Percentiles rank a stretch among this genome's conserved stretches.
These are phyloP conservation scores for Sphaerobolus stellatus DNA, from an alignment of 1,284 basidiomycete species.

Conservation along the genomic window DNA sequence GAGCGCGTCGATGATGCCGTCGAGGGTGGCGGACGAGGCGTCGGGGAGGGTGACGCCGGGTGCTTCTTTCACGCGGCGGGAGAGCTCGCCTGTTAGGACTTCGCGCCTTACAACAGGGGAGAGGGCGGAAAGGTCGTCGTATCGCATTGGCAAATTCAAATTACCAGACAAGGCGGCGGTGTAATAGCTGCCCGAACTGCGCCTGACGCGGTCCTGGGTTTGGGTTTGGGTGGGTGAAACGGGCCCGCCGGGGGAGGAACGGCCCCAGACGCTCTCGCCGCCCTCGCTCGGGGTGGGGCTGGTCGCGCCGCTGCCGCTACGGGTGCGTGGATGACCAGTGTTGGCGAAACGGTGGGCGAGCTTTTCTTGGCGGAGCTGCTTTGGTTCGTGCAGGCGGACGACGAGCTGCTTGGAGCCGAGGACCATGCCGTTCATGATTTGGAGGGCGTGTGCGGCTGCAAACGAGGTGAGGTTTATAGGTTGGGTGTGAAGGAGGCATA, in stretches of 20 bases:
- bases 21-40: constrained; percentile 54
- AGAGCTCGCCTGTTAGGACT: constrained; percentile 78
- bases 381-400: constrained; percentile 87
- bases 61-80: constrained; percentile 63
- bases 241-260: constrained; percentile 67
- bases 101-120: constrained; percentile 83
- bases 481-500: constrained; percentile 29
- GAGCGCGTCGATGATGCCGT: constrained; percentile 66
- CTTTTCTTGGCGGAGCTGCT: constrained; percentile 84
- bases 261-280: constrained; percentile 68
- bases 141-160: constrained; percentile 74
- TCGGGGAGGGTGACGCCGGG: constrained; percentile 44
- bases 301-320: constrained; percentile 74
- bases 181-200: constrained; percentile 81
- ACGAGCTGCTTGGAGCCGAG: constrained; percentile 77
- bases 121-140: constrained; percentile 75
- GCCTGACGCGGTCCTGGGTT: constrained; percentile 61
- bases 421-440: constrained; percentile 74
- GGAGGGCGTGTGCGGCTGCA: constrained; percentile 67
- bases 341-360: constrained; percentile 69
- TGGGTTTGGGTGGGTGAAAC: constrained; percentile 55
- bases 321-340: constrained; percentile 9
- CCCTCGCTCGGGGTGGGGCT: constrained; percentile 78
- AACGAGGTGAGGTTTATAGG: neutral
- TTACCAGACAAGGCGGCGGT: constrained; percentile 77